Conservation (phyloP, 2,329 filamentous ascomycete species). For the Thielaviopsis punctulata region DNA sequence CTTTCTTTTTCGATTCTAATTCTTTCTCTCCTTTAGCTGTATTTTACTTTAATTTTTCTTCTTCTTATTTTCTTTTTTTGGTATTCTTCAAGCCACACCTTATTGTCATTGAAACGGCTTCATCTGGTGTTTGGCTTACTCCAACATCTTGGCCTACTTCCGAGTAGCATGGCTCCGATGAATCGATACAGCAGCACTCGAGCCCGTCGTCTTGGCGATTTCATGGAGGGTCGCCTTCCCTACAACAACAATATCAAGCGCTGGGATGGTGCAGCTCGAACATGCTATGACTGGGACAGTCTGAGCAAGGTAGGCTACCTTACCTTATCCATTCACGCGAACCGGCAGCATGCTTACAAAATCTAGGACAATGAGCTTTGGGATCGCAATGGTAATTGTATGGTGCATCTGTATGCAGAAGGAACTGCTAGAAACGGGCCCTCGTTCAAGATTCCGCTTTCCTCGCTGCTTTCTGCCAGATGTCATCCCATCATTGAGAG, state of each 20-base stretch:
- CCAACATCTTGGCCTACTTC: not conserved
- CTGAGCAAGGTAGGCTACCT: conserved; percentile 28
- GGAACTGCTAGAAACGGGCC: conserved; percentile 48
- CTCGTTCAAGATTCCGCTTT: conserved; percentile 48
- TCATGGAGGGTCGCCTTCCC: conserved; percentile 16
- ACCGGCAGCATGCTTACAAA: not conserved
- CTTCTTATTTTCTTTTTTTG: not conserved
- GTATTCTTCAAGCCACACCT: not conserved
- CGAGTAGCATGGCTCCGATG: not conserved
- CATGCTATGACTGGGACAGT: conserved; percentile 28
- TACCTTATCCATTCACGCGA: not conserved
- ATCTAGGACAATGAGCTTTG: conserved; percentile 55
- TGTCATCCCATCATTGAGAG: conserved; percentile 43
- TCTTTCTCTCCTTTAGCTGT: conserved; percentile 1
- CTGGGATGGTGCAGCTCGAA: conserved; percentile 33
- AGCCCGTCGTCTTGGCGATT: conserved; percentile 15
- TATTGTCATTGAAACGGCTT: not conserved
- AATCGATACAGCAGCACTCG: conserved; percentile 11
- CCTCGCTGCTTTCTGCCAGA: conserved; percentile 35
- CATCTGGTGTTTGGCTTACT: not conserved
- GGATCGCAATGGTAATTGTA: conserved; percentile 49
- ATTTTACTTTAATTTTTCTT: not conserved
- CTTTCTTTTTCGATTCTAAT: not conserved
- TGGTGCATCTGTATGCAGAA: conserved; percentile 49
- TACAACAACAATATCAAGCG: conserved; percentile 23